These are phyloP conservation scores for Starmerella etchellsii DNA, from an alignment of 805 yeast genomes.

Conservation along the genomic window DNA sequence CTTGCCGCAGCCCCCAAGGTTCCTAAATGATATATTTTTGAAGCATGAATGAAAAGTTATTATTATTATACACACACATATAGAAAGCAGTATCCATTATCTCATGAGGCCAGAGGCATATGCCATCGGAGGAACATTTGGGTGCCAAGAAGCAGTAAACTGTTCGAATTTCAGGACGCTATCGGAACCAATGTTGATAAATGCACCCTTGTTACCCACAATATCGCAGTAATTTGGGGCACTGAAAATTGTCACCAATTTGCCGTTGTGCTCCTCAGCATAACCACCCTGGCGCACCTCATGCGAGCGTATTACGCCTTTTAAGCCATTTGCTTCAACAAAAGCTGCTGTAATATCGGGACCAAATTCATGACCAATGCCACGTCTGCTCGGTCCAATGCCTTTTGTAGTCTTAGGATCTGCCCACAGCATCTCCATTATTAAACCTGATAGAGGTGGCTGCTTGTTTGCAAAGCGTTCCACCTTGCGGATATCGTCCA, in stretches of 20 bases:
- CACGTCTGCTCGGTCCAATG: slow-evolving; percentile 79
- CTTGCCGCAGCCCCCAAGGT: slow-evolving; percentile 81
- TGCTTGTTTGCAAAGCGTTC: slow-evolving; percentile 52
- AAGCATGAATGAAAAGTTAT: neutral
- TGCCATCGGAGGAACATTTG: slow-evolving; percentile 89
- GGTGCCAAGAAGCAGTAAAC: slow-evolving; percentile 79
- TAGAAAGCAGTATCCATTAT: slow-evolving; percentile 3
- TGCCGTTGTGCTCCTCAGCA: slow-evolving; percentile 74
- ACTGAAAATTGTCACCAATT: slow-evolving; percentile 83
- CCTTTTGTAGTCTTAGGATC: slow-evolving; percentile 80
- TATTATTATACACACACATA: neutral
- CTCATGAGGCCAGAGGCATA: slow-evolving; percentile 38
- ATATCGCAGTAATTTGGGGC: slow-evolving; percentile 97
- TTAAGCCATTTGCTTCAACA: slow-evolving; percentile 55
- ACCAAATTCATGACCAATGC: slow-evolving; percentile 92
- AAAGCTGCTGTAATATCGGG: slow-evolving; percentile 82
- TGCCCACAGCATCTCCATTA: slow-evolving; percentile 96
- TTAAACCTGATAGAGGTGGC: slow-evolving; percentile 83
- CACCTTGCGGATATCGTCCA: slow-evolving; percentile 61
- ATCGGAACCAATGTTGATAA: slow-evolving; percentile 52
- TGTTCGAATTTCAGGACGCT: slow-evolving; percentile 42
- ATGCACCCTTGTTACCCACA: slow-evolving; percentile 84
- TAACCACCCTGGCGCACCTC: slow-evolving; percentile 91
- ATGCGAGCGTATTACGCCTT: slow-evolving; percentile 82
- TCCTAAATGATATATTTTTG: slow-evolving; percentile 3